A percentile compares a stretch with the other conserved stretches of the same genome.
These are phyloP conservation scores for Backusella liffmaniae DNA, from an alignment of 192 early-diverging fungal genomes.

Conservation along the genomic window DNA sequence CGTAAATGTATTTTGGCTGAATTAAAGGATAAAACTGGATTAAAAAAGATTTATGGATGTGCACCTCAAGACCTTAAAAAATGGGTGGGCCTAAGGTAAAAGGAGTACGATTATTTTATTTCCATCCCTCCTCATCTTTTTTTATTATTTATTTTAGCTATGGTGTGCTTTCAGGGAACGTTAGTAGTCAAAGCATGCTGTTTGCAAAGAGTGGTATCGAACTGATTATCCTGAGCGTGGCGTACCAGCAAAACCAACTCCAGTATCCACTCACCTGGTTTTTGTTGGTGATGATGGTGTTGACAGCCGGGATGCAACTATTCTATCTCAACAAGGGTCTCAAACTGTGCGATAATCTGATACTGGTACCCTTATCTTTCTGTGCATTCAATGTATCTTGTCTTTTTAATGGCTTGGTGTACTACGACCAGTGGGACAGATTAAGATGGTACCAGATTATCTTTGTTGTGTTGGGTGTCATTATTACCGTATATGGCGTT, in stretches of 20 bases:
- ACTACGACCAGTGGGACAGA: slow-evolving; percentile 69
- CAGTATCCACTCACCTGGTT: slow-evolving; percentile 67
- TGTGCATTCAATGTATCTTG: slow-evolving; percentile 73
- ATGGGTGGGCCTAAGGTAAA: slow-evolving; percentile 33
- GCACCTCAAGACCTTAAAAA: slow-evolving; percentile 22
- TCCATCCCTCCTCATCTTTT: background rate
- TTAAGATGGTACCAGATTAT: slow-evolving; percentile 59
- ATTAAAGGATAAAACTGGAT: background rate
- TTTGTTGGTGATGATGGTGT: slow-evolving; percentile 54
- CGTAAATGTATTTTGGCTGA: background rate
- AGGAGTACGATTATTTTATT: background rate
- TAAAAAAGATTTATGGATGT: background rate
- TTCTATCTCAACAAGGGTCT: slow-evolving; percentile 78
- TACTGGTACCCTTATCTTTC: slow-evolving; percentile 71
- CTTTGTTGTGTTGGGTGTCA: slow-evolving; percentile 64
- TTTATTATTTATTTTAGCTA: slow-evolving; percentile 33
- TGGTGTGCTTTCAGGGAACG: slow-evolving; percentile 64
- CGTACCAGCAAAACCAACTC: slow-evolving; percentile 63
- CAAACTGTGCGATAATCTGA: slow-evolving; percentile 70
- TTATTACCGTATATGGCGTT: slow-evolving; percentile 62
- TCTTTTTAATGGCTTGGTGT: slow-evolving; percentile 75
- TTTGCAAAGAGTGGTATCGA: slow-evolving; percentile 81
- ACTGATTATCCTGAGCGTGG: slow-evolving; percentile 59
- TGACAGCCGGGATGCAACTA: slow-evolving; percentile 55
- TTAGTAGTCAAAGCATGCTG: slow-evolving; percentile 71